A percentile compares a stretch with the other conserved stretches of the same genome.
Conservation (phyloP, 2,329 filamentous ascomycete species). For the Talaromyces pinophilus region DNA sequence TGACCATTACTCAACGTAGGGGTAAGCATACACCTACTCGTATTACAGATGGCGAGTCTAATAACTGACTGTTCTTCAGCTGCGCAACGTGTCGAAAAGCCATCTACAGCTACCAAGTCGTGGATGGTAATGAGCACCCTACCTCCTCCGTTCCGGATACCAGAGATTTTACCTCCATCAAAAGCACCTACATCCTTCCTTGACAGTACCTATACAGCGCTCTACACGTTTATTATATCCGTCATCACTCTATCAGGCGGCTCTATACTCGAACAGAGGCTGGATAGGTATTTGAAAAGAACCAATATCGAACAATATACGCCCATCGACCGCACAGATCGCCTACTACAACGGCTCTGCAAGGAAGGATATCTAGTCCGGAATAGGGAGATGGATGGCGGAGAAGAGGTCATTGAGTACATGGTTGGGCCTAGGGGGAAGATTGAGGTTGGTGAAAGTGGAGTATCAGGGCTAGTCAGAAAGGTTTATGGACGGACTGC, state of each 20-base stretch:
- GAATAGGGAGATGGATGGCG: conserved; percentile 66
- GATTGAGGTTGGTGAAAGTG: conserved; percentile 77
- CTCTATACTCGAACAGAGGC: conserved; percentile 76
- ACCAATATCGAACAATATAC: conserved; percentile 75
- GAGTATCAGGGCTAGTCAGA: conserved; percentile 69
- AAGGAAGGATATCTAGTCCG: conserved; percentile 82
- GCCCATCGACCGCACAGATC: conserved; percentile 73
- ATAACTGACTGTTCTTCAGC: conserved; percentile 38
- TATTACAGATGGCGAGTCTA: not conserved
- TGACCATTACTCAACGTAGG: conserved; percentile 76
- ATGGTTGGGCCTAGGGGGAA: conserved; percentile 81
- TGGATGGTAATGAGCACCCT: conserved; percentile 79
- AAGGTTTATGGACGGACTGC: conserved; percentile 52
- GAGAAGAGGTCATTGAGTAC: conserved; percentile 78
- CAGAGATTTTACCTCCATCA: conserved; percentile 68
- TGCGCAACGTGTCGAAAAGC: conserved; percentile 49
- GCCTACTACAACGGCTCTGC: conserved; percentile 71
- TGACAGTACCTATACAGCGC: conserved; percentile 76
- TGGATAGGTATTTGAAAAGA: conserved; percentile 72
- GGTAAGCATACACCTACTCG: conserved; percentile 49
- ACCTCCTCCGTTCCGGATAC: conserved; percentile 65
- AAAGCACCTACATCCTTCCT: conserved; percentile 63
- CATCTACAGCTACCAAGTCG: conserved; percentile 57
- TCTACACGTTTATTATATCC: conserved; percentile 78
- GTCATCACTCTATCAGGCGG: conserved; percentile 71